Percentiles rank a stretch among this genome's conserved stretches.
phyloP scores from a whole-genome alignment of 352 stramenopile genomes.

The Pythium rishiriense region DNA sequence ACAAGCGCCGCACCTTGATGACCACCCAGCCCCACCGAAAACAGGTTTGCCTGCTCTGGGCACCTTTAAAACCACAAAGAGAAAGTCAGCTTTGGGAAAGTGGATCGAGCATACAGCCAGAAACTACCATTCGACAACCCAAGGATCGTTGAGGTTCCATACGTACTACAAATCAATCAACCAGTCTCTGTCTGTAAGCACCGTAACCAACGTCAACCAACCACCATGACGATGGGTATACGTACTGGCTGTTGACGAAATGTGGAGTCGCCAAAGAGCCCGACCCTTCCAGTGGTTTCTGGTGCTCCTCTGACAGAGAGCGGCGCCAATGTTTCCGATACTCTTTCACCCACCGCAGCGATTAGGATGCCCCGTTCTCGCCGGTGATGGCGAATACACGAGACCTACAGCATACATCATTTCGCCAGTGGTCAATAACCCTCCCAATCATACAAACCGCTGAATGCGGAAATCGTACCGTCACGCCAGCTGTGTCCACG shows the following conservation, averaged over 20 bases:
- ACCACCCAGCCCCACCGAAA: constrained; percentile 14
- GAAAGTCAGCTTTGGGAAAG: neutral
- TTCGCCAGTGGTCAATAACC: neutral
- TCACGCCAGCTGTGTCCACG: neutral
- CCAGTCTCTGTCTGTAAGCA: too few species aligned
- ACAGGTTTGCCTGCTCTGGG: neutral
- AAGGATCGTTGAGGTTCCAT: constrained; percentile 20
- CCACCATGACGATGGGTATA: neutral
- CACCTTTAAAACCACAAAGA: neutral
- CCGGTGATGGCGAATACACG: constrained; percentile 4
- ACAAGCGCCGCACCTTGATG: constrained; percentile 16
- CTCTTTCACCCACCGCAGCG: constrained; percentile 4
- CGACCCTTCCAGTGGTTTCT: constrained; percentile 4
- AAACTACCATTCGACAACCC: constrained; percentile 28
- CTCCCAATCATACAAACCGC: neutral
- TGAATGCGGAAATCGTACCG: neutral
- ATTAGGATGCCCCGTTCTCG: neutral
- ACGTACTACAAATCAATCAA: constrained; percentile 3
- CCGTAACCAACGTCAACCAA: too few species aligned
- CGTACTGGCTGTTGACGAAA: constrained; percentile 6
- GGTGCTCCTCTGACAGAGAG: constrained; percentile 1
- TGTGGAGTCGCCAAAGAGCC: neutral
- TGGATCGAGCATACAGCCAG: too few species aligned
- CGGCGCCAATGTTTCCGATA: neutral
- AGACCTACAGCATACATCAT: constrained; percentile 10